Base-by-base conservation (phyloP, 2,329 filamentous ascomycete genomes). In the Alternaria gaisen region DNA sequence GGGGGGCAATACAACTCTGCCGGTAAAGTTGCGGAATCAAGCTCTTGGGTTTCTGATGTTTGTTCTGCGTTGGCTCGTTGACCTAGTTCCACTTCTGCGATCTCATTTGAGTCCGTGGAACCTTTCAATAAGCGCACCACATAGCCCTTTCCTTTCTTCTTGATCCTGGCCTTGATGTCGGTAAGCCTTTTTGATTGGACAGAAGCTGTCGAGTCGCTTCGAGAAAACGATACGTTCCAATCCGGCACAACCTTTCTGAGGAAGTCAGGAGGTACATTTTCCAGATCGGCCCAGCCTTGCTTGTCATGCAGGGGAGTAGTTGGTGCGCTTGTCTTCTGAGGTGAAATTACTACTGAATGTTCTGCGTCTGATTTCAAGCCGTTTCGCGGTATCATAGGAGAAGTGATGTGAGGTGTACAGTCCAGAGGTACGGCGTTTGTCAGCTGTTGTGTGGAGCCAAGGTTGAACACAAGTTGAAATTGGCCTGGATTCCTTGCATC, bases 111-210 rank as follows among this genome's bases (percentile, higher is more conserved):
- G 11, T 74, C 72, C 3, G 66, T 30, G 4, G 72, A 71, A 3
- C 71, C 70, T 40, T 75, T 75, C 20, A 75, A 53, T 4, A 77
- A 61, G 18, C 74, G 58, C 16, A 77, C 69, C 5, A 77, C 71
- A 42, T 76, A 75, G 0, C 74, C 74, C 30, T 70, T 74, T n/a
- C 71, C 72, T 41, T 69, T 76, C 63, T 73, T 75, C 64, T 75
- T 75, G 38, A 77, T 73, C 4, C 67, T 65, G 2, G 74, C 74
- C 38, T 74, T 76, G 57, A 77, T 74, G 18, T 75, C 69, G 4
- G 72, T 60, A 44, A 75, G 65, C 32, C 65, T 70, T 18, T 68
- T 67, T 14, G 68, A 70, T 44, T 75, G 71, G 3, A 58, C 67
- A 1, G 71, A 72, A 2, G 68, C 61, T 18, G 70, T 71, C 3